Conservation (phyloP, 2,329 filamentous ascomycete species). For the Chaetomiaceae sp. region DNA sequence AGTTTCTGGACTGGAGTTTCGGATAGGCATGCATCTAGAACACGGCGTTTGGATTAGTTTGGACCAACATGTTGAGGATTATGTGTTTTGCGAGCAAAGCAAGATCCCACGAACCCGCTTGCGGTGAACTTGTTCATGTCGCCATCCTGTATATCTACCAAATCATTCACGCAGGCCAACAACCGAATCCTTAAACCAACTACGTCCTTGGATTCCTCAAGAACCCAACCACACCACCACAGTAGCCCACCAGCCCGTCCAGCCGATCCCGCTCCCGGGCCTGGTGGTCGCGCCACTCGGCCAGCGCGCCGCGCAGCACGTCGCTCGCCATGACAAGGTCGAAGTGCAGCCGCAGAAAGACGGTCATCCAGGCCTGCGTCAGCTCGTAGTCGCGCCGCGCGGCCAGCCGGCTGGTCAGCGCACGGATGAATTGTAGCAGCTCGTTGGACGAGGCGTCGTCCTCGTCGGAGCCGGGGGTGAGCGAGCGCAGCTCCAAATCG, state of each 20-base stretch:
- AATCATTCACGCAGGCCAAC: too few relatives aligned
- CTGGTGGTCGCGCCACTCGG: constrained; percentile 66
- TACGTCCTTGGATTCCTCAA: constrained; percentile 58
- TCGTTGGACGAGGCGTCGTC: constrained; percentile 56
- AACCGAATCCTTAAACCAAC: too few relatives aligned
- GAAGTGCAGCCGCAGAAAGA: constrained; percentile 77
- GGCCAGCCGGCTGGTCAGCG: constrained; percentile 64
- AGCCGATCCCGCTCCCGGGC: constrained; percentile 65
- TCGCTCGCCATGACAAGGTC: constrained; percentile 47
- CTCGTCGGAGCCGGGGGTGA: constrained; percentile 44
- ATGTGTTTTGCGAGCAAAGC: too few relatives aligned
- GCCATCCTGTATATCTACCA: too few relatives aligned
- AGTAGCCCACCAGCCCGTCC: constrained; percentile 76
- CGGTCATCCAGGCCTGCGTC: constrained; percentile 94
- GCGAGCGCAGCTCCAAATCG: constrained; percentile 83
- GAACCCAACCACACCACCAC: constrained; percentile 78
- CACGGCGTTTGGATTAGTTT: background rate
- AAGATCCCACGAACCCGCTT: too few relatives aligned
- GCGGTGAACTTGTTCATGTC: too few relatives aligned
- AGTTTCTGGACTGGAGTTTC: constrained; percentile 22
- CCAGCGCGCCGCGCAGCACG: constrained; percentile 52
- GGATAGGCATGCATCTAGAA: constrained; percentile 12
- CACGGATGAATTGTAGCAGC: constrained; percentile 71
- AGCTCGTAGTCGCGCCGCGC: constrained; percentile 82
- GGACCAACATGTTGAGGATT: too few relatives aligned